Evolutionary conservation across 148 eudicot genomes (phyloP).

Genomic region (Pharnaceum exiguum): DNA sequence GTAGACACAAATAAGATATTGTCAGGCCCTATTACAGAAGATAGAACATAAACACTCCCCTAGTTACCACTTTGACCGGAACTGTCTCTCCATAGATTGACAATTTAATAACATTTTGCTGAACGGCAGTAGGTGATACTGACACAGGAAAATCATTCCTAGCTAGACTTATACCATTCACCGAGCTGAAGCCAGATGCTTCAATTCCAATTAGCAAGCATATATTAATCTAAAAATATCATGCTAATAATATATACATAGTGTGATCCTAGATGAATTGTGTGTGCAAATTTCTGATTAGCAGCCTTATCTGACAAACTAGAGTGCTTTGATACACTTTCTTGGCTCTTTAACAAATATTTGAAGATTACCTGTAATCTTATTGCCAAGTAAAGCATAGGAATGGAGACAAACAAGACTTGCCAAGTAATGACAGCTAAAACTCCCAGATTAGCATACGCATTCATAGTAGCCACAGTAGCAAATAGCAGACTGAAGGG

Average conservation of each 20-base stretch:
- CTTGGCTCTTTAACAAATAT: neutral
- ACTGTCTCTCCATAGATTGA: too few species aligned
- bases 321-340: neutral
- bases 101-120: too few species aligned
- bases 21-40: neutral
- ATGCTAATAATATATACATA: too few species aligned
- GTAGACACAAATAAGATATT: conserved; percentile 5
- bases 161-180: too few species aligned
- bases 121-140: too few species aligned
- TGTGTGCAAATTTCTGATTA: too few species aligned
- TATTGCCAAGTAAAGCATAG: conserved; percentile 59
- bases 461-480: conserved; percentile 52
- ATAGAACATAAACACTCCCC: neutral
- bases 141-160: too few species aligned
- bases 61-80: neutral
- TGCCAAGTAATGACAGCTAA: conserved; percentile 83
- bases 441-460: conserved; percentile 58
- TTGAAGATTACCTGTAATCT: conserved; percentile 58
- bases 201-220: too few species aligned
- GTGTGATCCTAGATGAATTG: too few species aligned
- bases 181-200: too few species aligned
- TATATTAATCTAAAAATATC: too few species aligned
- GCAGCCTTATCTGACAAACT: neutral
- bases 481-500: conserved; percentile 60
- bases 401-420: conserved; percentile 77